Base-by-base conservation (phyloP, 2,329 filamentous ascomycete genomes). In the Pseudogymnoascus sp. region DNA sequence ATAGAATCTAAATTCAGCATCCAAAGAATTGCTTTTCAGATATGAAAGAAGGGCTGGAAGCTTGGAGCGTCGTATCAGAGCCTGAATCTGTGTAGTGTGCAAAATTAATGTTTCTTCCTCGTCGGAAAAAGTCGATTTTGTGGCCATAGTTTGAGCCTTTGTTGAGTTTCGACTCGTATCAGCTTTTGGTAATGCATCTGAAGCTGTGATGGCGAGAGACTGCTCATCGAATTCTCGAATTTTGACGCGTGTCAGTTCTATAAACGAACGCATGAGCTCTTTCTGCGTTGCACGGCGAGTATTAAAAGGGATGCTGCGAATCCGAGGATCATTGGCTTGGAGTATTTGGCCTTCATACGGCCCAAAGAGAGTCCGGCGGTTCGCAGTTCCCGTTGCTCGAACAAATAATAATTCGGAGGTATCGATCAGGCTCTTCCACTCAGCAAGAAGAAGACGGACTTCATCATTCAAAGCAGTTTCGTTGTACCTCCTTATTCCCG, bases 261-360 rank as follows among this genome's bases (percentile, higher is more conserved):
- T 89, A 70, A 97, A 99, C 0, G 89, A 89, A 40, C 93, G 86
- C 89, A 98, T 95, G 0, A 99, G 85, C 75, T 99, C 95, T 59
- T 89, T 90, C 72, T 98, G 93, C 0, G 95, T 99, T 0, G 95
- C 91, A 63, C 95, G 83, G 11, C 92, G 84, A 7, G 95, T 99
- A 74, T 84, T 96, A 75, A 99, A 99, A 0, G 95, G 95, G 66
- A 99, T 97, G 0, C 90, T 89, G 63, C 95, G 84, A 70, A 96
- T 82, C 37, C 95, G 82, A 0, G 87, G 79, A 71, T 99, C 95
- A 65, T 91, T 91, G 10, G 86, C 83, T 64, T 82, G 86, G 62
- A 99, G 76, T 1, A 96, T 87, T 72, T 97, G 92, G 1, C 86
- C 90, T 2, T 98, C 93, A 70, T 98, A 96, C 0, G 91, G 90